A percentile compares a stretch with the other conserved stretches of the same genome.
Conservation (phyloP, 169 alveolate species). For the Cytauxzoon felis region DNA sequence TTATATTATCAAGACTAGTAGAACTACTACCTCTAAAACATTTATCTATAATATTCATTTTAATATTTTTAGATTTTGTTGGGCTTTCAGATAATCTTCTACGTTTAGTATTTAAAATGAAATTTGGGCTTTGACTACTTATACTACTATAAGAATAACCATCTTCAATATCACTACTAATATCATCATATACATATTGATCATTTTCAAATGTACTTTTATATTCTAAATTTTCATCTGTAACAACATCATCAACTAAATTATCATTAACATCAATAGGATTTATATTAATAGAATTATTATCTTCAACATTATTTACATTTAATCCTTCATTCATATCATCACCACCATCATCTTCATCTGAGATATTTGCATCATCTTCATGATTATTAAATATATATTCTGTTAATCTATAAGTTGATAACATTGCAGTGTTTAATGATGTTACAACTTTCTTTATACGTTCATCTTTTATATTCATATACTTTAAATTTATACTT, state of each 20-base stretch:
- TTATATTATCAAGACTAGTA: background rate
- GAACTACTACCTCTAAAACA: too few species aligned
- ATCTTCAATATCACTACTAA: slow-evolving; percentile 21
- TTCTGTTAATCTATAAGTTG: slow-evolving; percentile 45
- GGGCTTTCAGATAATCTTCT: slow-evolving; percentile 14
- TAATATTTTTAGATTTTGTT: background rate
- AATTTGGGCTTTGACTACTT: slow-evolving; percentile 14
- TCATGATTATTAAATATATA: slow-evolving; percentile 14
- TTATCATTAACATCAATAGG: background rate
- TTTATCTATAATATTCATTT: too few species aligned
- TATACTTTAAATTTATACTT: slow-evolving; percentile 16
- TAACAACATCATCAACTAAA: background rate
- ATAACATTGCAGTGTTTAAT: slow-evolving; percentile 50
- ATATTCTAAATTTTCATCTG: background rate
- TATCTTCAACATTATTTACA: background rate
- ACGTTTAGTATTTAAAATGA: slow-evolving; percentile 13
- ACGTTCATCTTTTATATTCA: slow-evolving; percentile 2
- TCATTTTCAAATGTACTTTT: slow-evolving; percentile 55
- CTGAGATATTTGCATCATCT: background rate
- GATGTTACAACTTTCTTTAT: slow-evolving; percentile 16
- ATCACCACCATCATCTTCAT: background rate
- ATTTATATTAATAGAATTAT: background rate
- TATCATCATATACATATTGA: slow-evolving; percentile 35
- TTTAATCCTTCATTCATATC: background rate
- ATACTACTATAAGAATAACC: slow-evolving; percentile 9